These are phyloP conservation scores for Brassica balearica DNA, from an alignment of 441 rosid genomes.

Conservation along the genomic window DNA sequence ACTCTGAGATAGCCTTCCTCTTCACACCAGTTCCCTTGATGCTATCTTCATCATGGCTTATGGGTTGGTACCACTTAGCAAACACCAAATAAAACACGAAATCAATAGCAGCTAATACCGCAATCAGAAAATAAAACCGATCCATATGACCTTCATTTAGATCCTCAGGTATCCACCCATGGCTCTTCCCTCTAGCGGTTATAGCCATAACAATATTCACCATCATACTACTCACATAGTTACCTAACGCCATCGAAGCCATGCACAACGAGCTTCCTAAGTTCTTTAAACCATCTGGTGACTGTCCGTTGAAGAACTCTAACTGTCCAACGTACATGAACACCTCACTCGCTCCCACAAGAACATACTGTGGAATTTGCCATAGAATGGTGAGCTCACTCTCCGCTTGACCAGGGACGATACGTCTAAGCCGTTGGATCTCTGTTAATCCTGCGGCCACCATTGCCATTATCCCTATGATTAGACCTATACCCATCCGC, in stretches of 20 bases:
- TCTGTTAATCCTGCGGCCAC: conserved; percentile 83
- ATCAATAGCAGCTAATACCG: conserved; percentile 66
- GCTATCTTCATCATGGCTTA: conserved; percentile 55
- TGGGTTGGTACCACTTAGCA: conserved; percentile 81
- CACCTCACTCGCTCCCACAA: conserved; percentile 87
- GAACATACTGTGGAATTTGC: conserved; percentile 89
- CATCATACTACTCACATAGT: conserved; percentile 78
- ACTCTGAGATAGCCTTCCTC: neutral
- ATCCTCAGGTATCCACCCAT: conserved; percentile 86
- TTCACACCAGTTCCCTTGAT: conserved; percentile 30
- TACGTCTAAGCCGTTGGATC: conserved; percentile 57
- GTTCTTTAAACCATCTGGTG: conserved; percentile 93
- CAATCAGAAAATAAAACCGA: conserved; percentile 76
- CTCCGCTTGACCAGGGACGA: conserved; percentile 54
- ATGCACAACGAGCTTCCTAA: conserved; percentile 93
- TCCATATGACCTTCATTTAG: conserved; percentile 82
- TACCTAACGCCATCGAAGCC: conserved; percentile 94
- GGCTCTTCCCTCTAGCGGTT: conserved; percentile 61
- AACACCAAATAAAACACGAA: conserved; percentile 63
- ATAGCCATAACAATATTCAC: conserved; percentile 74
- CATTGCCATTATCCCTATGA: conserved; percentile 85
- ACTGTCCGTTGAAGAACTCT: conserved; percentile 88
- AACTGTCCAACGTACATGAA: conserved; percentile 94
- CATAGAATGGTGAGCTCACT: conserved; percentile 79
- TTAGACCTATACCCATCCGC: conserved; percentile 84